These are phyloP conservation scores for Pseudogymnoascus sp. DNA, from an alignment of 2,329 filamentous ascomycete species.

Conservation along the genomic window DNA sequence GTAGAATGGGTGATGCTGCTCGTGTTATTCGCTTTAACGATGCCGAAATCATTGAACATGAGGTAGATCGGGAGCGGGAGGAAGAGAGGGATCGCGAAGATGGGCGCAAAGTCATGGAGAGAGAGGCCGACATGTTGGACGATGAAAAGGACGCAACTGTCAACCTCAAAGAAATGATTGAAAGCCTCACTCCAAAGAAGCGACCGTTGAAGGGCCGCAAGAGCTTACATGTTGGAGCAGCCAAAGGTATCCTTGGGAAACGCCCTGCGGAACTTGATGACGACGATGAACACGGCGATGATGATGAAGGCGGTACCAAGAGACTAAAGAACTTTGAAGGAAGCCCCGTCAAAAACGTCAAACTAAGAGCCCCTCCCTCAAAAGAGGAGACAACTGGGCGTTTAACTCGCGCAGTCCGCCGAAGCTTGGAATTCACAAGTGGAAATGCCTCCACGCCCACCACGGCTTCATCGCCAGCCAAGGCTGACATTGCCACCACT, in stretches of 20 bases:
- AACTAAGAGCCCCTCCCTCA: constrained; percentile 59
- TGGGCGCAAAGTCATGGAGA: constrained; percentile 46
- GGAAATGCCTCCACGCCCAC: constrained; percentile 34
- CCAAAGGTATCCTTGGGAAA: constrained; percentile 65
- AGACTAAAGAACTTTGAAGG: constrained; percentile 62
- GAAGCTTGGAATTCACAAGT: constrained; percentile 36
- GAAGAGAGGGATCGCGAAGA: constrained; percentile 56
- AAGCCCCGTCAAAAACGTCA: constrained; percentile 70
- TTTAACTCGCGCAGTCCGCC: constrained; percentile 41
- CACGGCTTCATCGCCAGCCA: constrained; percentile 40
- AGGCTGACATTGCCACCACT: constrained; percentile 39
- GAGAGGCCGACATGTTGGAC: constrained; percentile 40
- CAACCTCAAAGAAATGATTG: constrained; percentile 69
- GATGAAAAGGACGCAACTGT: constrained; percentile 55
- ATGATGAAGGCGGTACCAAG: constrained; percentile 55
- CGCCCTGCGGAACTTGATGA: constrained; percentile 63
- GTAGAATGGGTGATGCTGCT: constrained; percentile 22
- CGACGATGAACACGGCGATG: constrained; percentile 50
- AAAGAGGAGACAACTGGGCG: constrained; percentile 60
- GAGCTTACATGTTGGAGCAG: constrained; percentile 68
- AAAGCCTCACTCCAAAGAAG: constrained; percentile 69
- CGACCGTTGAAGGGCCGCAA: constrained; percentile 59
- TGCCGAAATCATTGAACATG: constrained; percentile 52
- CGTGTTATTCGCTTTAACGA: constrained; percentile 56
- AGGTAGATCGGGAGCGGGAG: constrained; percentile 54